Evolutionary conservation across 345 rosid genomes (phyloP).

Genomic region (Abelmoschus esculentus): DNA sequence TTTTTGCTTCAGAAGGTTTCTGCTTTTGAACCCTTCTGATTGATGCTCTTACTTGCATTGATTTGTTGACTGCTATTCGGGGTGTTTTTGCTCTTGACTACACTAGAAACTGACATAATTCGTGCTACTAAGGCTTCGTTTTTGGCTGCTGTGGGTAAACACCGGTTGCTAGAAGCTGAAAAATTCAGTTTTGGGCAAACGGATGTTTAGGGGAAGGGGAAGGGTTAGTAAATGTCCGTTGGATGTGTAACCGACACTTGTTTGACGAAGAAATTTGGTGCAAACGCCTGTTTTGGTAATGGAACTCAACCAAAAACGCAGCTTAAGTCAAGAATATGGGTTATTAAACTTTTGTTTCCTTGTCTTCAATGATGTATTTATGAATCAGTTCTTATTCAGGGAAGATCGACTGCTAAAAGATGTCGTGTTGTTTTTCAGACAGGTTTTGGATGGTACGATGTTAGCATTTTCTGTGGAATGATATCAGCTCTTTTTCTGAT

Average conservation of each 20-base stretch:
- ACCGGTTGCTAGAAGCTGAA: too few species aligned
- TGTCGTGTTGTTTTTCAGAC: not conserved
- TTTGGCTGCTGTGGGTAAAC: too few species aligned
- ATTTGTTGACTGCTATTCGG: not conserved
- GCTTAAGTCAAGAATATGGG: not conserved
- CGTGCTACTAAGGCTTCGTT: not conserved
- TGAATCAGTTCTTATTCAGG: conserved; percentile 8
- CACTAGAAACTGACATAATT: not conserved
- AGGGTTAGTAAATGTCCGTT: too few species aligned
- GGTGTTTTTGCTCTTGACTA: not conserved
- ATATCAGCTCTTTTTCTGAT: not conserved
- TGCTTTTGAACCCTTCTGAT: not conserved
- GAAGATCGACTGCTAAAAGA: not conserved
- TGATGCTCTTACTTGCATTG: not conserved
- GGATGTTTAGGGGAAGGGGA: too few species aligned
- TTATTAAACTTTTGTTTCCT: not conserved
- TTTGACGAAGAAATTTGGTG: too few species aligned
- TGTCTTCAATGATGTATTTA: not conserved
- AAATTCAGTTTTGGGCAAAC: too few species aligned
- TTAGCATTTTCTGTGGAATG: not conserved
- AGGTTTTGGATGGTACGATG: not conserved
- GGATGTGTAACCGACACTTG: too few species aligned
- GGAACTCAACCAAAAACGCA: too few species aligned
- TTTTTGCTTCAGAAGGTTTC: not conserved
- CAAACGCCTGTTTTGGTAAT: too few species aligned